Base-by-base conservation (phyloP, 179 eudicot species). In the Drosera spatulata region DNA sequence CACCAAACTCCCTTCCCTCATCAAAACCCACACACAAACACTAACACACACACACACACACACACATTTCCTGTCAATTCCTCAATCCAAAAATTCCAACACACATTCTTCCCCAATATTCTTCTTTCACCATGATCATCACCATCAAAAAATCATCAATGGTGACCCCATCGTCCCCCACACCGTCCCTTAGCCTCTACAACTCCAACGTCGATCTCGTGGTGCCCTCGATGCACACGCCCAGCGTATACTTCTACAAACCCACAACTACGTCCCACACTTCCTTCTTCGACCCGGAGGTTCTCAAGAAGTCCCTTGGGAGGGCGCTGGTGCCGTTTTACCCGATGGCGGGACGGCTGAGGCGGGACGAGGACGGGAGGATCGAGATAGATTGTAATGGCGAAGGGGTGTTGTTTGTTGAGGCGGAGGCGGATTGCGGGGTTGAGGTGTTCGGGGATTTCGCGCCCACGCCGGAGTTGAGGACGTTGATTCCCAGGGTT, bases 341-440 rank as follows among this genome's bases (percentile, higher is more conserved):
- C 56, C 90, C 90, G 4, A 79, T 81, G 90, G 90, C 80, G 0
- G 90, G 82, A 6, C 73, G 90, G 66, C 57, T 84, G 6, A 67
- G 56, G 49, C 43, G 84, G 46, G 82, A 81, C 53, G 84, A 74
- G 15, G 84, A 81, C 38, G 90, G 86, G 0, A 75, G 90, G 38
- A 73, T 81, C 45, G 82, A 81, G 78, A 81, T 84, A 52, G 76
- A 84, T 50, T 84, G 90, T 53, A 73, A 79, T 14, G 90, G 67
- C 9, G 71, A 81, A 64, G 90, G 90, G 0, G 90, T 81, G 44
- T 73, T 84, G 37, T 79, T 84, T 41, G 86, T 84, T 11, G 90
- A 79, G 74, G 90, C 89, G 11, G 80, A 69, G 22, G 69, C 83
- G 11, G 77, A 73, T 43, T 73, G 82, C 4, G 65, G 50, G 4